Conservation (phyloP, 345 rosid genomes). For the Gossypium raimondii region DNA sequence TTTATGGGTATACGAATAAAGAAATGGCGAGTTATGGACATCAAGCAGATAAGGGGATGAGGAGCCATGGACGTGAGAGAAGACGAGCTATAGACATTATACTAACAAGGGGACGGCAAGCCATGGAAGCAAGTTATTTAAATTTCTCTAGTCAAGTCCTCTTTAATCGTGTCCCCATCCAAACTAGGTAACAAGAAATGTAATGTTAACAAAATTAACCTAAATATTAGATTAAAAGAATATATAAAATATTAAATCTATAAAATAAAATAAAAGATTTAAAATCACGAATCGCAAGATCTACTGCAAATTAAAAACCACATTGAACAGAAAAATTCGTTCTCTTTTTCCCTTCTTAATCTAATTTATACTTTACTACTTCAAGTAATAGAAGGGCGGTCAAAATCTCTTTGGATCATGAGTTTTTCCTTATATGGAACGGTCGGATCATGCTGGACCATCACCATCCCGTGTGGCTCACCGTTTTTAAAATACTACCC, state of each 20-base stretch:
- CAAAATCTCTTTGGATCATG: slow-evolving; percentile 2
- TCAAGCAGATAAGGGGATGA: fast-evolving
- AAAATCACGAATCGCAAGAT: no score
- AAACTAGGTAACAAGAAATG: fast-evolving
- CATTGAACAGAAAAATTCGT: neutral
- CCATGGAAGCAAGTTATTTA: no score
- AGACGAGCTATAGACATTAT: no score
- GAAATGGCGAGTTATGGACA: no score
- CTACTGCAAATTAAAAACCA: neutral
- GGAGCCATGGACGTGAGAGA: no score
- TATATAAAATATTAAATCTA: no score
- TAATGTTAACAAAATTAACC: no score
- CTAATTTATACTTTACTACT: neutral
- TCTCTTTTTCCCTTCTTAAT: neutral
- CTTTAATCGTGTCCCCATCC: no score
- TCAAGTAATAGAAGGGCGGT: neutral
- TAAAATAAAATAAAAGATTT: no score
- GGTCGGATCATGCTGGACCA: slow-evolving; percentile 10
- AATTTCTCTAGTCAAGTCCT: no score
- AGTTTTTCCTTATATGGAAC: neutral
- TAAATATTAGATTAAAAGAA: no score
- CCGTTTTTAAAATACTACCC: neutral
- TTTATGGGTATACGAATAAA: fast-evolving
- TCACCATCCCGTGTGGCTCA: neutral
- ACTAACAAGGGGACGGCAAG: no score